phyloP scores from a whole-genome alignment of 345 rosid species.

The Citropsis articulata region DNA sequence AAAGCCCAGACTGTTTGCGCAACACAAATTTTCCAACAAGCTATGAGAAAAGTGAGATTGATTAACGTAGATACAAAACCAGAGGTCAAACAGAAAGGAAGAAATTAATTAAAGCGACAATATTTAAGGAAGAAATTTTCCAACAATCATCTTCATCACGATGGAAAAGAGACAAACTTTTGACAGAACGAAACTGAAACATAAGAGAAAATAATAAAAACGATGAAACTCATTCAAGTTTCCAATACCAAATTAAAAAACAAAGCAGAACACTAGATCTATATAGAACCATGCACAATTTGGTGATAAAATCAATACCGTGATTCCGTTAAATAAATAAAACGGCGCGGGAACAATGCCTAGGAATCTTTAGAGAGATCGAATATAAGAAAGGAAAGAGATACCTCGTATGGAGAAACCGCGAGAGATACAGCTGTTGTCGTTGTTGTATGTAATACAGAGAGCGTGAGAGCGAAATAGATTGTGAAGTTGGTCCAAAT shows the following conservation, averaged over 20 bases:
- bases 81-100: not conserved
- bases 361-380: not conserved
- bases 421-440: no score
- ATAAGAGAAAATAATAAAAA: not conserved
- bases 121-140: not conserved
- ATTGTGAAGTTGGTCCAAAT: not conserved
- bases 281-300: not conserved
- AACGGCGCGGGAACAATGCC: not conserved
- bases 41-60: no score
- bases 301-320: not conserved
- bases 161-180: not conserved
- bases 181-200: not conserved
- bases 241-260: not conserved
- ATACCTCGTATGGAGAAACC: slow-evolving; percentile 6
- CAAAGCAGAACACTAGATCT: not conserved
- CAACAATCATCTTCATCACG: not conserved
- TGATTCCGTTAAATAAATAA: not conserved
- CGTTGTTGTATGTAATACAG: not conserved
- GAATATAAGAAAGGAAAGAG: not conserved
- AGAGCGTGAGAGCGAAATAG: not conserved
- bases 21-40: no score
- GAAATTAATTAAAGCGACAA: not conserved
- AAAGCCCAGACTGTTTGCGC: not conserved
- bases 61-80: no score
- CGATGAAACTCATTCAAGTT: not conserved